Base-by-base conservation (phyloP, 768 basidiomycete genomes). In the Suillus brevipes region DNA sequence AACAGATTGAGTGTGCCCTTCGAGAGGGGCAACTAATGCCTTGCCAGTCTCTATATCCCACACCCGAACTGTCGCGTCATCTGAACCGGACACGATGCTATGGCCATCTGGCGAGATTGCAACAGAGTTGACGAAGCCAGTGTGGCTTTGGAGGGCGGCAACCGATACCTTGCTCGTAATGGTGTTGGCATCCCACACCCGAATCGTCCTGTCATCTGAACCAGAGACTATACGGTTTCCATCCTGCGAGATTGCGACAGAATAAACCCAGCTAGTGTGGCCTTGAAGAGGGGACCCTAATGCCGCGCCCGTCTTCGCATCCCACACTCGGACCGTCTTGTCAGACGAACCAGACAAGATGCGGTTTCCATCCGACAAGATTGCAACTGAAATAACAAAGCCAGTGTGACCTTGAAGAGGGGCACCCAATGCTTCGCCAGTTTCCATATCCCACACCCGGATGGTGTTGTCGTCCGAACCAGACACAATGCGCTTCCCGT, bases 381-480 rank as follows among this genome's bases (percentile, higher is more conserved):
- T 59, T 14, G 42, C n/a, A 14, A 64, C 34, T 25, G 50, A 52
- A 3, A 2, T 12, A 20, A 45, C 38, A 6, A 1, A 8, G 6
- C 0, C 45, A 61, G 23, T n/a, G 14, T 61, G 43, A 4, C 42
- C 42, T 16, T 20, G n/a, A 10, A 64, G n/a, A 1, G 55, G 50
- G 25, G n/a, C 45, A 45, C 10, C 31, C 2, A 49, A 50, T 50
- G 40, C 42, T 25, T 64, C 3, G 31, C 40, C 60, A 36, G 49
- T 42, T 28, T 62, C 23, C 18, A 60, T 34, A 36, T 65, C 61
- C 71, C 7, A 77, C 67, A 67, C 40, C 60, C n/a, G 34, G 6
- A 23, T 37, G 2, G 56, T 38, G 1, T 23, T 25, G 37, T 57
- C 56, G 0, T 5, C 1, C 16, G 57, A 57, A 36, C 62, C 62